These are phyloP conservation scores for Hypoxylon sp. DNA, from an alignment of 2,329 filamentous ascomycete species.

Conservation along the genomic window DNA sequence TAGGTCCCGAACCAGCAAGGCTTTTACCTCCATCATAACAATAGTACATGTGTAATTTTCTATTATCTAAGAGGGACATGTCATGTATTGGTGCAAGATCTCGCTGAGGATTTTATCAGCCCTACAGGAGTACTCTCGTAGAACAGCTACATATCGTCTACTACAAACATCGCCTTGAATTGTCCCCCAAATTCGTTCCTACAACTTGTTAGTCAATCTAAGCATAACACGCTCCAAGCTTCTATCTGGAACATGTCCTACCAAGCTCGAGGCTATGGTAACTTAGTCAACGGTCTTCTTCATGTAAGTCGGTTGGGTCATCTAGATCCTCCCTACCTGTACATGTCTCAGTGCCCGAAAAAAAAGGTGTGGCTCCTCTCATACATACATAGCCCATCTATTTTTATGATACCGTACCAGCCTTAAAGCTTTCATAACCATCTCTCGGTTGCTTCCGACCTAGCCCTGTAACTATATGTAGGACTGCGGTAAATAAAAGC, in stretches of 20 bases:
- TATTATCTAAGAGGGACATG: conserved; percentile 25
- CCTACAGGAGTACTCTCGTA: conserved; percentile 20
- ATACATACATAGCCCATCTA: conserved; percentile 27
- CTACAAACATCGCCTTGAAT: conserved; percentile 24
- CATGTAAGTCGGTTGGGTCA: conserved; percentile 46
- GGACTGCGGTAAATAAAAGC: conserved; percentile 36
- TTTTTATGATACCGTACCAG: conserved; percentile 32
- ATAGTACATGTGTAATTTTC: conserved; percentile 10
- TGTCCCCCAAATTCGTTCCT: conserved; percentile 25
- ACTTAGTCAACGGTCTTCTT: conserved; percentile 43
- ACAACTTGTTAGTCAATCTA: conserved; percentile 13
- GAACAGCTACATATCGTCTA: conserved; percentile 27
- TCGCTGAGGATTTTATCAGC: conserved; percentile 22
- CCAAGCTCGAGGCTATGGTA: conserved; percentile 44
- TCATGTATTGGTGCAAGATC: conserved; percentile 12
- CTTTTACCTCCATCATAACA: conserved; percentile 16
- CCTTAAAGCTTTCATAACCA: conserved; percentile 22
- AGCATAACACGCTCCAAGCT: conserved; percentile 35
- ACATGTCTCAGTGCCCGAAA: conserved; percentile 22
- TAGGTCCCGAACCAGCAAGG: conserved; percentile 6
- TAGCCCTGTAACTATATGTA: conserved; percentile 14
- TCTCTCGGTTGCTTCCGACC: conserved; percentile 10
- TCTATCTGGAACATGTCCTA: conserved; percentile 49
- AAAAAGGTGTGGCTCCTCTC: conserved; percentile 27
- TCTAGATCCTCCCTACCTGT: conserved; percentile 31